These are phyloP conservation scores for Lipomyces orientalis DNA, from an alignment of 805 yeast species.

Conservation along the genomic window DNA sequence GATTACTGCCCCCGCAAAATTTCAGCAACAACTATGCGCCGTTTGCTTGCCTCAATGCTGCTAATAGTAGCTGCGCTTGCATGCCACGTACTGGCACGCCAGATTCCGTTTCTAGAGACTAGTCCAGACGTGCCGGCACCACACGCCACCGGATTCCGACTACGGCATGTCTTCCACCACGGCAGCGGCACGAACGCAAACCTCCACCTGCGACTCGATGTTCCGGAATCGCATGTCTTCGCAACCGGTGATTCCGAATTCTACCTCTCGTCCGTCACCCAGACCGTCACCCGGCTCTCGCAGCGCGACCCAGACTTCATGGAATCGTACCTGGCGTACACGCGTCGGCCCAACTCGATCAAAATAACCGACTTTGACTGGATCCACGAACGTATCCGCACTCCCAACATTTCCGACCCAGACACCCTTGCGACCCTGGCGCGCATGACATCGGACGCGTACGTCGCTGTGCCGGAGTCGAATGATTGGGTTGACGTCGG, in stretches of 20 bases:
- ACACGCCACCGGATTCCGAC: conserved; percentile 33
- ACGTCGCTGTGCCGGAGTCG: conserved; percentile 74
- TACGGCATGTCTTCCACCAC: conserved; percentile 35
- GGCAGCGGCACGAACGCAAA: conserved; percentile 30
- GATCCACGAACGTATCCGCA: conserved; percentile 40
- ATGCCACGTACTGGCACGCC: background rate
- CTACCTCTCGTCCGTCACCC: conserved; percentile 17
- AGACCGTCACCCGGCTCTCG: conserved; percentile 46
- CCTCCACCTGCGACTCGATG: conserved; percentile 31
- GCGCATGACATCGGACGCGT: conserved; percentile 87
- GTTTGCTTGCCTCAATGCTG: background rate
- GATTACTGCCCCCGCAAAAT: no score
- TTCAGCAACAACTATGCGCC: background rate
- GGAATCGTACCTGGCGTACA: conserved; percentile 68
- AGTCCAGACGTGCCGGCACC: background rate
- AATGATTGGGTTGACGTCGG: conserved; percentile 88
- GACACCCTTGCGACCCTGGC: conserved; percentile 79
- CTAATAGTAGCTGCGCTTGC: background rate
- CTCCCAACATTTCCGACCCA: conserved; percentile 79
- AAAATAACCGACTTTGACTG: conserved; percentile 29
- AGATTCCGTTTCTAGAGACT: background rate
- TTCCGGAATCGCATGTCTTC: conserved; percentile 15
- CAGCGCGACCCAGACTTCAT: conserved; percentile 64
- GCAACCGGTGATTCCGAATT: conserved; percentile 22
- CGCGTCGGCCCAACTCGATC: conserved; percentile 43